Conservation (phyloP, 176 grass and related monocot species). For the Miscanthus lutarioriparius region DNA sequence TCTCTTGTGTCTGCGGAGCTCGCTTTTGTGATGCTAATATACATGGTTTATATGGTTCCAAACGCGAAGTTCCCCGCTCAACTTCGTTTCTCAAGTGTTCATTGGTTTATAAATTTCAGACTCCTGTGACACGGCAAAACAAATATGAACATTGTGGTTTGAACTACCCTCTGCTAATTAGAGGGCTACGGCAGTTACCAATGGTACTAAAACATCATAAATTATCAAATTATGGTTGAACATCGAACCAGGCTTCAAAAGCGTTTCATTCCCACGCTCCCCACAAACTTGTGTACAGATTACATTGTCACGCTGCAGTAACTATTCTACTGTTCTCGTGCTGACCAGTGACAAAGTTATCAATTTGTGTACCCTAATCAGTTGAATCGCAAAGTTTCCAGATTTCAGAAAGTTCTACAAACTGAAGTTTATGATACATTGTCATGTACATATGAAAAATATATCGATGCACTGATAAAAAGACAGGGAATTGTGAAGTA, state of each 20-base stretch:
- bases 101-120: constrained; percentile 6
- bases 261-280: neutral
- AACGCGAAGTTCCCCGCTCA: neutral
- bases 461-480: constrained; percentile 7
- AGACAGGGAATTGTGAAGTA: neutral
- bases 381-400: neutral
- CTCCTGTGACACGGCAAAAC: neutral
- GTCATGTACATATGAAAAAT: constrained; percentile 10
- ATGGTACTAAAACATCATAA: neutral
- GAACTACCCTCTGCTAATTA: neutral
- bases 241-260: constrained; percentile 3
- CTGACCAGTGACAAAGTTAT: neutral
- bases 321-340: neutral
- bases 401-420: neutral
- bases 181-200: neutral
- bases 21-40: neutral
- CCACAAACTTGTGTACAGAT: neutral
- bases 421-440: neutral
- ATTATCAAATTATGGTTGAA: neutral
- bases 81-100: neutral
- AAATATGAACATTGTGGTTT: neutral
- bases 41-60: neutral
- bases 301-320: neutral
- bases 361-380: constrained; percentile 14
- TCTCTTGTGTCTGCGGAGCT: neutral